These are phyloP conservation scores for Fusarium anthophilum DNA, from an alignment of 2,329 filamentous ascomycete genomes.

Conservation along the genomic window DNA sequence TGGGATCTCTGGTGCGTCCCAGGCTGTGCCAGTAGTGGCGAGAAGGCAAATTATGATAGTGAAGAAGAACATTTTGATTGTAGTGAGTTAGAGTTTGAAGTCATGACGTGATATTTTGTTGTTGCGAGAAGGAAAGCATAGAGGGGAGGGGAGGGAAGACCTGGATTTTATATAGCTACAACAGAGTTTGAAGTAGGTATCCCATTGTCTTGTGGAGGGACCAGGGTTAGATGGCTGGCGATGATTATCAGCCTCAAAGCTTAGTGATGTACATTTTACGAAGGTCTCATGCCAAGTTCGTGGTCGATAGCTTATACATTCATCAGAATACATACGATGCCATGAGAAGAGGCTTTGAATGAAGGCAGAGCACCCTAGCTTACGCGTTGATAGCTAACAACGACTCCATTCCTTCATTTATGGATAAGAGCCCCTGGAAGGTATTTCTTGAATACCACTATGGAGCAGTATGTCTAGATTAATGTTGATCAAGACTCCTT, in stretches of 20 bases:
- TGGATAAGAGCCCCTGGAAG: too few relatives aligned
- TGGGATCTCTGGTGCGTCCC: slow-evolving; percentile 40
- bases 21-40: neutral
- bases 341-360: too few relatives aligned
- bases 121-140: neutral
- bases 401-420: too few relatives aligned
- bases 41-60: neutral
- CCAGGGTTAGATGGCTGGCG: neutral
- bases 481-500: neutral
- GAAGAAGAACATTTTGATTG: neutral
- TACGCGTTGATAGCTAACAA: too few relatives aligned
- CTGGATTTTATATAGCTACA: neutral
- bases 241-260: neutral
- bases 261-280: too few relatives aligned
- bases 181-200: neutral
- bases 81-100: neutral
- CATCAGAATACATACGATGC: too few relatives aligned
- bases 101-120: neutral
- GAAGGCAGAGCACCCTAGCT: too few relatives aligned
- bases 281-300: too few relatives aligned
- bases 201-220: neutral
- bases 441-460: too few relatives aligned
- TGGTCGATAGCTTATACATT: neutral
- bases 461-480: too few relatives aligned
- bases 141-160: neutral